These are phyloP conservation scores for Torulaspora quercuum DNA, from an alignment of 805 yeast species.

Conservation along the genomic window DNA sequence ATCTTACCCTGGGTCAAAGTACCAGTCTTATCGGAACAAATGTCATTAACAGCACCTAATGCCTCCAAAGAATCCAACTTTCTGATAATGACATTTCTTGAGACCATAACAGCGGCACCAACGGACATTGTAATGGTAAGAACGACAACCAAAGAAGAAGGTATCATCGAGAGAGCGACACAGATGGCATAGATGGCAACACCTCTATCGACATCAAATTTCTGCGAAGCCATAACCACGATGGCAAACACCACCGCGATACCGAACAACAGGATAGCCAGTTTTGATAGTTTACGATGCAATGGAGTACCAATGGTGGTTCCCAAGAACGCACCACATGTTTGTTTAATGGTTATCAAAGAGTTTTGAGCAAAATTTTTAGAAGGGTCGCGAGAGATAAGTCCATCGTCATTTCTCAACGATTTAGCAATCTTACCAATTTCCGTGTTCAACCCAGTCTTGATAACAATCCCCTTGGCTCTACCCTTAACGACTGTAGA, in stretches of 20 bases:
- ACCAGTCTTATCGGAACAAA: slow-evolving; percentile 89
- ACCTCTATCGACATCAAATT: slow-evolving; percentile 66
- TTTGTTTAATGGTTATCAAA: slow-evolving; percentile 45
- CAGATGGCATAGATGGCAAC: slow-evolving; percentile 89
- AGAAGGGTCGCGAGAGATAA: slow-evolving; percentile 39
- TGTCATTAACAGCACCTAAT: slow-evolving; percentile 87
- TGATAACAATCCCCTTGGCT: slow-evolving; percentile 87
- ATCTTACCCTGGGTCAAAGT: slow-evolving; percentile 87
- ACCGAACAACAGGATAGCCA: slow-evolving; percentile 67
- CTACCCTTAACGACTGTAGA: slow-evolving; percentile 94
- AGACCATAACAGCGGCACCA: slow-evolving; percentile 95
- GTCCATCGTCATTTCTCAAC: slow-evolving; percentile 37
- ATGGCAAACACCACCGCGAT: slow-evolving; percentile 84
- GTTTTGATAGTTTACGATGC: slow-evolving; percentile 67
- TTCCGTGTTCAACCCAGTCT: slow-evolving; percentile 87
- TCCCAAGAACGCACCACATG: slow-evolving; percentile 68
- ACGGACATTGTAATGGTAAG: slow-evolving; percentile 95
- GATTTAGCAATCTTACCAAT: slow-evolving; percentile 95
- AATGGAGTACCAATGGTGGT: slow-evolving; percentile 78
- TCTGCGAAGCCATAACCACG: slow-evolving; percentile 82
- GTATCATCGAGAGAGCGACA: slow-evolving; percentile 97
- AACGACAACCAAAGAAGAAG: slow-evolving; percentile 96
- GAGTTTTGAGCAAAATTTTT: slow-evolving; percentile 41
- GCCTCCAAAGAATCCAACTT: slow-evolving; percentile 93
- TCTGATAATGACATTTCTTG: slow-evolving; percentile 87